Evolutionary conservation across 768 basidiomycete genomes (phyloP), one percentile per base, ranked within the genome.

Genomic region (Tubosaeta sp.): DNA sequence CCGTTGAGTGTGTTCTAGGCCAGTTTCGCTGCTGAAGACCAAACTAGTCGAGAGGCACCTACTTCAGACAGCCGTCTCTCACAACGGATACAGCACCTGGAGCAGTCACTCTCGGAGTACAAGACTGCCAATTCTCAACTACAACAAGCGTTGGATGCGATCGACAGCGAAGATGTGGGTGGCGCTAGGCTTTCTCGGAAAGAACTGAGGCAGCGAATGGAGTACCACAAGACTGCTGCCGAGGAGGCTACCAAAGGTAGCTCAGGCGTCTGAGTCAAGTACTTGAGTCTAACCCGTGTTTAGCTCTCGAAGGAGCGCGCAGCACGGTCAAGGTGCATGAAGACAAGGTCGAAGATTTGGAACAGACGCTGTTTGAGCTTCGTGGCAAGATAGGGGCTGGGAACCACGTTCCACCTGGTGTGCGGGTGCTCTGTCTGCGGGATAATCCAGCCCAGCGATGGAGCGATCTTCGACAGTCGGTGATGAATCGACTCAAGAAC

Each of bases 391-490:
- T 91, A 26, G 89, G 83, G 0, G 81, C 78, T 0, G 91, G 90
- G 4, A 72, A 84, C 38, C 86, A 90, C 58, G 75, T 90, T 0
- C 88, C 91, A 0, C 86, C 86, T 0, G 80, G 80, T 35, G 74
- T 79, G 17, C 83, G 86, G 5, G 77, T 91, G 1, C 68, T 91
- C n/a, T 77, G 81, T 45, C 68, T 95, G 57, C 70, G 69, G 8
- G 83, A 87, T 42, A 95, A 94, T 59, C 95, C 95, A 0, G 90
- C 88, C n/a, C 78, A 85, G 58, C 75, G 84, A 57, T 91, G 91
- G 82, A 81, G 81, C 13, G 88, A 90, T 42, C 71, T 91, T 27
- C 77, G 93, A 44, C 79, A 85, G 56, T 85, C 79, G 19, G 84
- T 79, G 17, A 76, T 97, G 72, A 85, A 93, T 34, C 73, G 85